Percentiles rank a stretch among this genome's conserved stretches.
Conservation (phyloP, 192 early-diverging fungal genomes). For the Paraglomus brasilianum region DNA sequence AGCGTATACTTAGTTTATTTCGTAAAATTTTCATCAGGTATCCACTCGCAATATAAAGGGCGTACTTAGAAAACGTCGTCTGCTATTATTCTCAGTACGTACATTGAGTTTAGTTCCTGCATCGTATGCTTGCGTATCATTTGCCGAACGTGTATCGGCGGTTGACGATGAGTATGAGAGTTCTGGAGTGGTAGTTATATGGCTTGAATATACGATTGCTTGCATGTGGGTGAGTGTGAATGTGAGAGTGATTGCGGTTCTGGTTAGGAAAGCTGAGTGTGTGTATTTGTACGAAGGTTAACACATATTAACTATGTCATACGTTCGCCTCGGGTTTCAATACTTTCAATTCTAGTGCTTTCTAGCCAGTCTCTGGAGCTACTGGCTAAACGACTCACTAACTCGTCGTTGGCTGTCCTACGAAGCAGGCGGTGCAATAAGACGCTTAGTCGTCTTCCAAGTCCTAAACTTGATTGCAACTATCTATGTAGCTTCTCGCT, state of each 20-base stretch:
- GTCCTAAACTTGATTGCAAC: conserved; percentile 54
- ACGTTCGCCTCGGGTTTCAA: no score
- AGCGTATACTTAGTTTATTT: no score
- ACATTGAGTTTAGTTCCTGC: conserved; percentile 43
- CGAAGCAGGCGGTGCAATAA: conserved; percentile 50
- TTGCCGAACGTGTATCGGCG: conserved; percentile 26
- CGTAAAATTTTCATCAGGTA: no score
- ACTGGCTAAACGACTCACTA: conserved; percentile 54
- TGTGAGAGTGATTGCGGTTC: no score
- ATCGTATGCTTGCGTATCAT: conserved; percentile 32
- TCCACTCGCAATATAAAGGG: no score
- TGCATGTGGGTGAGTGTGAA: conserved; percentile 42
- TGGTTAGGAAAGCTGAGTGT: no score
- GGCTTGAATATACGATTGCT: conserved; percentile 43
- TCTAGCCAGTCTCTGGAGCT: conserved; percentile 58
- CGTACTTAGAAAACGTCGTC: conserved; percentile 37
- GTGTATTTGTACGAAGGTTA: no score
- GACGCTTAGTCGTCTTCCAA: conserved; percentile 51
- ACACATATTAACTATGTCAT: no score
- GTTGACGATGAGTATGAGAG: conserved; percentile 28
- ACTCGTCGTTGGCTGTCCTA: conserved; percentile 59
- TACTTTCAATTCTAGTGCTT: conserved; percentile 46
- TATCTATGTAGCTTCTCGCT: conserved; percentile 47
- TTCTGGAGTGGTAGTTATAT: conserved; percentile 34
- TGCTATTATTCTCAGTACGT: conserved; percentile 38